Evolutionary conservation across 306 rosid genomes (phyloP).

Genomic region (Prunus mume): DNA sequence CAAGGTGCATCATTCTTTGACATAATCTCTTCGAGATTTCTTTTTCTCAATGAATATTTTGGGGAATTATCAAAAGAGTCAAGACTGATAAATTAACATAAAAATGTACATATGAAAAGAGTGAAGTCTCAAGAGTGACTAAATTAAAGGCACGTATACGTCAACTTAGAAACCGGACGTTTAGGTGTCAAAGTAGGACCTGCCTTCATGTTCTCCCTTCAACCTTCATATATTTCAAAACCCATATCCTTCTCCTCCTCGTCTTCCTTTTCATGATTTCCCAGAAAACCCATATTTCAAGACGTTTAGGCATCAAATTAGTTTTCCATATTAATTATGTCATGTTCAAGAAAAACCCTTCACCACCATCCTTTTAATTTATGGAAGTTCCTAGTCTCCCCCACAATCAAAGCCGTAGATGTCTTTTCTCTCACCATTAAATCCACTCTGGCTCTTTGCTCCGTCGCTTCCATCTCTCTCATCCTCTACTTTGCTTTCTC

Average conservation of each 20-base stretch:
- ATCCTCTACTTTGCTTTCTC: constrained; percentile 34
- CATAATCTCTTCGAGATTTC: too few relatives aligned
- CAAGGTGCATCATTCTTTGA: accelerated
- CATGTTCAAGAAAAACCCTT: constrained; percentile 14
- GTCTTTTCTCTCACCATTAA: constrained; percentile 26
- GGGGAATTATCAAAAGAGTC: neutral
- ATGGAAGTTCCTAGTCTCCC: constrained; percentile 31
- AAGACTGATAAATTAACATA: neutral
- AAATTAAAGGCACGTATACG: neutral
- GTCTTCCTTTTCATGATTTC: neutral
- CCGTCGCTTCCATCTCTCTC: constrained; percentile 1
- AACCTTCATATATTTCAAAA: neutral
- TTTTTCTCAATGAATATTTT: too few relatives aligned
- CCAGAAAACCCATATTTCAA: neutral
- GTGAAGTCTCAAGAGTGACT: neutral
- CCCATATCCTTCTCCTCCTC: neutral
- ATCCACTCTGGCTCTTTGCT: constrained; percentile 24
- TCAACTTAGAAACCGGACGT: neutral
- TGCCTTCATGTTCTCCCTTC: neutral
- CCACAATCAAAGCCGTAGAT: constrained; percentile 22
- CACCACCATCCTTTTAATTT: constrained; percentile 27
- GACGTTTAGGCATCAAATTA: too few relatives aligned
- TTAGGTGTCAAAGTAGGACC: neutral
- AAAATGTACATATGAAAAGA: neutral
- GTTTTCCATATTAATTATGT: constrained; percentile 5